Evolutionary conservation across 805 yeast species (phyloP).

Genomic region (Kodamaea jinghongensis): DNA sequence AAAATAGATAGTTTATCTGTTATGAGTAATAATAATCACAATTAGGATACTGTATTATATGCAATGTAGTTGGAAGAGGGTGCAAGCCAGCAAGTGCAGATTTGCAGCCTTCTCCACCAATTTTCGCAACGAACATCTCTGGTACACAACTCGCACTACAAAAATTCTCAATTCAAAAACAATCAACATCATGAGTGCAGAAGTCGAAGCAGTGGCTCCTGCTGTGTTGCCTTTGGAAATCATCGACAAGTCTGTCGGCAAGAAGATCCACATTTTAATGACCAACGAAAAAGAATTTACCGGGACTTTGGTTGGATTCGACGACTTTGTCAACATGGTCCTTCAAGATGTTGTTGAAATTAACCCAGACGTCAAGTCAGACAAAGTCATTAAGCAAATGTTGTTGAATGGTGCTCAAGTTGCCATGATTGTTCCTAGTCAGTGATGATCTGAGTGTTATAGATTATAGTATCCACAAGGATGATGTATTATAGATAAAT

Average conservation of each 20-base stretch:
- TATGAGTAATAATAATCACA: no score
- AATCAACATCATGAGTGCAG: conserved; percentile 9
- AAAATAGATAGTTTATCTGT: no score
- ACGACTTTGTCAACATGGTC: conserved; percentile 91
- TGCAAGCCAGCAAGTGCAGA: no score
- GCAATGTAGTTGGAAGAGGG: no score
- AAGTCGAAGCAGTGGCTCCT: conserved; percentile 6
- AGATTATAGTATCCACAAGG: no score
- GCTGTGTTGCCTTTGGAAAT: conserved; percentile 71
- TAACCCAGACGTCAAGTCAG: conserved; percentile 43
- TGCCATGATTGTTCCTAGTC: conserved; percentile 49
- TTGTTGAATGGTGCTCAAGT: conserved; percentile 70
- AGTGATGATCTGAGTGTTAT: no score
- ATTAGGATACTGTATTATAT: no score
- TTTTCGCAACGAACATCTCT: not conserved
- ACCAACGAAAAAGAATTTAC: conserved; percentile 66
- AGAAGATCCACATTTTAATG: conserved; percentile 70
- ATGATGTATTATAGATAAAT: conserved; percentile 4
- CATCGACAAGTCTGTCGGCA: conserved; percentile 84
- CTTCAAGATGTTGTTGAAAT: conserved; percentile 74
- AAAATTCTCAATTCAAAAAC: not conserved
- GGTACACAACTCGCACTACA: no score
- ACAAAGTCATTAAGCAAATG: conserved; percentile 52
- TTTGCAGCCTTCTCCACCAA: no score
- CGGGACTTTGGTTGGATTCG: conserved; percentile 91